Base-by-base conservation (phyloP, 805 yeast genomes). In the Barnettozyma populi region DNA sequence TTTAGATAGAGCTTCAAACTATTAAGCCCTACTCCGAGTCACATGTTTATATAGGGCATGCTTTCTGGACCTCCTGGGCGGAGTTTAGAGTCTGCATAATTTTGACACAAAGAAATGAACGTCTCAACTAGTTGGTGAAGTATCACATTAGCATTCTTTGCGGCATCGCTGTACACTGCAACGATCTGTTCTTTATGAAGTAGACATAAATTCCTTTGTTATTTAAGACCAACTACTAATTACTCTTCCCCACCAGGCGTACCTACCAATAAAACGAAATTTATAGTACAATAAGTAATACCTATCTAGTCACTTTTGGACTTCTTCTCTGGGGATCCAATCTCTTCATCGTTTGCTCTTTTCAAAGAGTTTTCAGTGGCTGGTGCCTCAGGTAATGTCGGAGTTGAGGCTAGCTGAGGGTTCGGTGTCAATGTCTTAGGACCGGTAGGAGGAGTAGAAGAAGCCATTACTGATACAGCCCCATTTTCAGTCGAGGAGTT, bases 301-400 rank as follows among this genome's bases (percentile, higher is more conserved):
- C 37, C 20, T 7, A 20, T 35, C 13, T 24, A 36, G 13, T 53
- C 57, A 27, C 43, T 52, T 25, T 52, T 52, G 23, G 52, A 47
- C 43, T 56, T 60, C 56, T 67, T 64, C 34, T 56, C 62, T 19
- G 67, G 69, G 1, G 72, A 66, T 1, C 59, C 55, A 10, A 55
- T 51, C 36, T 59, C 62, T 2, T 56, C 57, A 23, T 53, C 57
- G 43, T 66, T 56, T 13, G 59, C 55, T 42, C 63, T 55, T 44
- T 60, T 60, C 25, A 29, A 9, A 19, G 46, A 37, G 20, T 21
- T 34, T 7, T 32, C 45, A 4, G 16, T 52, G 55, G n/a, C 40
- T 29, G 51, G 49, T 41, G 41, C 45, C 52, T 45, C 57, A 57
- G 25, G 64, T 13, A 48, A 18, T 36, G 46, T 38, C 41, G 37